These are phyloP conservation scores for Aspergillus haitiensis DNA, from an alignment of 495 filamentous ascomycete species.

Conservation along the genomic window DNA sequence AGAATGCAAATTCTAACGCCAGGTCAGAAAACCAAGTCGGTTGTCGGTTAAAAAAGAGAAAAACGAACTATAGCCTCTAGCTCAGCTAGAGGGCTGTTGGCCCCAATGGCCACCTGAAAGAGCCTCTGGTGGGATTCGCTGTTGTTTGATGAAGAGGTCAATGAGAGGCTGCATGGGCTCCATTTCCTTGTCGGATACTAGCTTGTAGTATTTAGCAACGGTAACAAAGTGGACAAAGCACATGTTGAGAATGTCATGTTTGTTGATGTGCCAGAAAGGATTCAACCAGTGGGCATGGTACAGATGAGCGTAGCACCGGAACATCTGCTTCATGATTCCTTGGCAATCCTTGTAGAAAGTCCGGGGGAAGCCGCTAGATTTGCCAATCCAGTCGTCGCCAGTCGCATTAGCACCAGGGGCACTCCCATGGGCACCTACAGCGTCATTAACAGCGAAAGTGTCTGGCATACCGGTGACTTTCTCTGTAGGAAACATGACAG, in stretches of 20 bases:
- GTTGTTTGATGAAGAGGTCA: constrained; percentile 83
- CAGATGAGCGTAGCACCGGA: constrained; percentile 90
- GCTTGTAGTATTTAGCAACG: constrained; percentile 78
- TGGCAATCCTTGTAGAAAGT: constrained; percentile 83
- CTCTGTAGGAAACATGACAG: constrained; percentile 81
- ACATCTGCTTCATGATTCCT: constrained; percentile 94
- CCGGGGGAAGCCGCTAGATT: constrained; percentile 82
- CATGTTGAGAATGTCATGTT: constrained; percentile 86
- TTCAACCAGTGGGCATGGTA: constrained; percentile 83
- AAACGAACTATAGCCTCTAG: constrained; percentile 27
- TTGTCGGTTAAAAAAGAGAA: constrained; percentile 27
- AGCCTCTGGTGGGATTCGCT: constrained; percentile 73
- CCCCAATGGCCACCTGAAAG: constrained; percentile 51
- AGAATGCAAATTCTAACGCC: constrained; percentile 1
- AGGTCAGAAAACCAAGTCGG: constrained; percentile 16
- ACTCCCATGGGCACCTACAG: constrained; percentile 58
- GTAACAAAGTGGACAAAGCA: constrained; percentile 93
- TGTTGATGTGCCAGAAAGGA: constrained; percentile 79
- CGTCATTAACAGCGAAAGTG: constrained; percentile 61
- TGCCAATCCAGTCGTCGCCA: constrained; percentile 76
- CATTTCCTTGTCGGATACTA: constrained; percentile 79
- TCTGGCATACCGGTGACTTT: constrained; percentile 54
- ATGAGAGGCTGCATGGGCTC: constrained; percentile 94
- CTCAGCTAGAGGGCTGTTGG: constrained; percentile 41
- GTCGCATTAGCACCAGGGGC: constrained; percentile 39